Evolutionary conservation across 1,284 basidiomycete genomes (phyloP).

Genomic region (Neotropicomus parvogracilis): DNA sequence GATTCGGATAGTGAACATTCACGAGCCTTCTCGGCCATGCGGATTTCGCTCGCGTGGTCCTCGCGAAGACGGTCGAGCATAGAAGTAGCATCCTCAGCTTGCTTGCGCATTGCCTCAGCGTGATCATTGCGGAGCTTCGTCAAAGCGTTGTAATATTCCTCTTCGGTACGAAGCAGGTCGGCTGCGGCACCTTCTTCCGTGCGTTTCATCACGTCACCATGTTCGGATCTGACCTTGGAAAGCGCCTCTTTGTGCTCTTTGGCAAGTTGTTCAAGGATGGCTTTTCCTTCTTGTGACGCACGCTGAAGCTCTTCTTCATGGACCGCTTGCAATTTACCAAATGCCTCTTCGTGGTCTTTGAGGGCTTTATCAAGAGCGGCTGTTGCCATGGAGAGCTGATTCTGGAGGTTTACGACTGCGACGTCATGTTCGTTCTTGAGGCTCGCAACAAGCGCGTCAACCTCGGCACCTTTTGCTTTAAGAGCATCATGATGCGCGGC

Average conservation of each 20-base stretch:
- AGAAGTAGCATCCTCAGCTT: slow-evolving; percentile 55
- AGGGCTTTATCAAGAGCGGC: slow-evolving; percentile 45
- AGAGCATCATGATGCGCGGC: slow-evolving; percentile 54
- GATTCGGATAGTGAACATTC: slow-evolving; percentile 71
- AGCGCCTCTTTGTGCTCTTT: slow-evolving; percentile 53
- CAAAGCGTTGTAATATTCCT: slow-evolving; percentile 75
- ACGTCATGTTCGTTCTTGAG: slow-evolving; percentile 43
- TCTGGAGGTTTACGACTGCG: slow-evolving; percentile 36
- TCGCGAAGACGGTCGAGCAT: slow-evolving; percentile 63
- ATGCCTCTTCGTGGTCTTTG: slow-evolving; percentile 49
- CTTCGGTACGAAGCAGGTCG: slow-evolving; percentile 63
- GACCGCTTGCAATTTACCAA: slow-evolving; percentile 46
- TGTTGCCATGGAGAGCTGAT: slow-evolving; percentile 44
- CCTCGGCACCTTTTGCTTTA: slow-evolving; percentile 48
- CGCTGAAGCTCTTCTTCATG: slow-evolving; percentile 48
- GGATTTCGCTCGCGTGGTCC: slow-evolving; percentile 65
- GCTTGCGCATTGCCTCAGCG: slow-evolving; percentile 55
- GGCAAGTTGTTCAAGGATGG: slow-evolving; percentile 42
- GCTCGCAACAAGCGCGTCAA: slow-evolving; percentile 44
- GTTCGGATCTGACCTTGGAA: slow-evolving; percentile 50
- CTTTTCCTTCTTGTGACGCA: slow-evolving; percentile 47
- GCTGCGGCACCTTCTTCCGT: slow-evolving; percentile 57
- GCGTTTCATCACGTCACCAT: slow-evolving; percentile 52
- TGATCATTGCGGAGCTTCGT: slow-evolving; percentile 70
- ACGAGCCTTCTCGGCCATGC: slow-evolving; percentile 68